Percentiles rank a stretch among this genome's conserved stretches.
phyloP scores from a whole-genome alignment of 1,139 yeast genomes.

The Yamadazyma dushanensis region DNA sequence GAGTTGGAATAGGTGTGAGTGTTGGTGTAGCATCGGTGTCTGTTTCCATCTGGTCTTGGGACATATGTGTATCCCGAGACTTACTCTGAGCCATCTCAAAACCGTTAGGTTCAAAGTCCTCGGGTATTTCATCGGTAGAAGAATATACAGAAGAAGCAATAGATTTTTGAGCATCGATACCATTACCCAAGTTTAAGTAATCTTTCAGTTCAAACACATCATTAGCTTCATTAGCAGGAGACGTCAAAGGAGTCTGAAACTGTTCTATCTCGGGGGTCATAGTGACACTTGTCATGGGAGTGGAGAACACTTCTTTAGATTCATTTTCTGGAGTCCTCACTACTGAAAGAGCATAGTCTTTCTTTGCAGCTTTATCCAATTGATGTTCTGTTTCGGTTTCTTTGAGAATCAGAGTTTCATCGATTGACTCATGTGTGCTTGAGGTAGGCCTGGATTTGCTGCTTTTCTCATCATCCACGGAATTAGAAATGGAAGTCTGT shows the following conservation, averaged over 20 bases:
- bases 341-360: background rate
- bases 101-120: background rate
- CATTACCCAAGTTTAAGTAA: background rate
- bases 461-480: constrained; percentile 15
- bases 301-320: constrained; percentile 8
- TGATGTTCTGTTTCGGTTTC: constrained; percentile 8
- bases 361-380: constrained; percentile 1
- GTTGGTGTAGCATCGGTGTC: constrained; percentile 1
- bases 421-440: constrained; percentile 7
- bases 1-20: constrained; percentile 1
- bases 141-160: constrained; percentile 11
- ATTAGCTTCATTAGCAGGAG: constrained; percentile 7
- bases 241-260: constrained; percentile 8
- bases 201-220: constrained; percentile 2
- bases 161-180: constrained; percentile 1
- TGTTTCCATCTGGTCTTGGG: too few relatives aligned
- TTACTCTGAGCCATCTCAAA: background rate
- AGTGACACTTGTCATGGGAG: constrained; percentile 6
- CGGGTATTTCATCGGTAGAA: constrained; percentile 2
- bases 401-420: constrained; percentile 9
- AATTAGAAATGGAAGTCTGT: constrained; percentile 32
- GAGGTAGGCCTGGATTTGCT: constrained; percentile 12
- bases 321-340: constrained; percentile 9
- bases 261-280: constrained; percentile 7
- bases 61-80: too few relatives aligned